Evolutionary conservation across 345 rosid species (phyloP).

Genomic region (Eucalyptus urophylla): DNA sequence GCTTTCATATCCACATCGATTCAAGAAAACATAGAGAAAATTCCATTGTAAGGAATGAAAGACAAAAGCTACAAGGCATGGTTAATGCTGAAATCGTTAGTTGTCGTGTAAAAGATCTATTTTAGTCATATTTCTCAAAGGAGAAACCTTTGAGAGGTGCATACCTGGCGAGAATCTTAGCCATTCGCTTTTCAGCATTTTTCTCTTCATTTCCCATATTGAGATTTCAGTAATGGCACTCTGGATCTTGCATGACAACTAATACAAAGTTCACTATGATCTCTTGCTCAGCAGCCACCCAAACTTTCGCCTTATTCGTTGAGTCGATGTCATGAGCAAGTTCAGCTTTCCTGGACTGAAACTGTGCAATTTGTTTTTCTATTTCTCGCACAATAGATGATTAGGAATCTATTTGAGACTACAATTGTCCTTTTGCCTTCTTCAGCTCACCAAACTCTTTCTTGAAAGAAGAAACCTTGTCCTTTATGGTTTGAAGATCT

Average conservation of each 20-base stretch:
- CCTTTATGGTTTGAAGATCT: neutral
- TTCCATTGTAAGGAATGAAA: neutral
- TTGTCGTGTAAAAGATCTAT: neutral
- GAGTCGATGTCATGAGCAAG: neutral
- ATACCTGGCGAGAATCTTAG: neutral
- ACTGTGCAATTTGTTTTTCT: neutral
- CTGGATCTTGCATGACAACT: neutral
- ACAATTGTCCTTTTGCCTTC: neutral
- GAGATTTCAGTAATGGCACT: neutral
- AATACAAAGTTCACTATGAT: neutral
- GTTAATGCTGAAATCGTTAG: neutral
- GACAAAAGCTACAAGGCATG: neutral
- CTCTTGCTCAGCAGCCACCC: neutral
- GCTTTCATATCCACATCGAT: neutral
- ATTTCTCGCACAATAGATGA: neutral
- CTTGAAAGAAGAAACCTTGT: neutral
- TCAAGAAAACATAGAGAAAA: neutral
- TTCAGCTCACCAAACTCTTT: neutral
- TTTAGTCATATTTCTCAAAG: neutral
- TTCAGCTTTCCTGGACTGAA: neutral
- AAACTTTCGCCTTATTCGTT: neutral
- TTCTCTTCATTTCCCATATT: neutral
- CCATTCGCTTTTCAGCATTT: neutral
- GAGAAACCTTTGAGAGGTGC: neutral
- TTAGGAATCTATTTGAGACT: neutral